These are phyloP conservation scores for Capsicum baccatum DNA, from an alignment of 257 asterid genomes.

Conservation along the genomic window DNA sequence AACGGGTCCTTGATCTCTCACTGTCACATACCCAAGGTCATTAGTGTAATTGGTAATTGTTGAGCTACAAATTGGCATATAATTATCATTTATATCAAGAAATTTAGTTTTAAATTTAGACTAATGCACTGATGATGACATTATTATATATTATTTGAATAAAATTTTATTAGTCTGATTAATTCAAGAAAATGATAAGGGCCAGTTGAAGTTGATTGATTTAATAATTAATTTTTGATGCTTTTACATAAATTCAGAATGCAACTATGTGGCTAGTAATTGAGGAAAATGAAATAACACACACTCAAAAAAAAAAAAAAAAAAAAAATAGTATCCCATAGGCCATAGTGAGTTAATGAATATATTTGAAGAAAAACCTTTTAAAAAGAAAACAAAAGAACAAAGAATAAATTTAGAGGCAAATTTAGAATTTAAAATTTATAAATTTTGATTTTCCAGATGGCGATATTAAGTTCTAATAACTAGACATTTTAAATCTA, in stretches of 20 bases:
- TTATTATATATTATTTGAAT: not conserved
- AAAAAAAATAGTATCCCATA: too few species aligned
- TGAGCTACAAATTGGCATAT: not conserved
- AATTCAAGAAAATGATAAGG: not conserved
- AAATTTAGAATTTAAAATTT: not conserved
- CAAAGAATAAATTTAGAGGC: too few species aligned
- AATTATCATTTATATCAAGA: not conserved
- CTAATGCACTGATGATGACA: not conserved
- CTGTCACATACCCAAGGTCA: too few species aligned
- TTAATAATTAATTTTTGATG: not conserved
- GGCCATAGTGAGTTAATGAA: slow-evolving; percentile 3
- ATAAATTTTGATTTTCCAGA: not conserved
- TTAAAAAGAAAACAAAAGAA: not conserved
- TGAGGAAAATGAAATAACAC: not conserved
- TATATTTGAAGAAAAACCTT: not conserved
- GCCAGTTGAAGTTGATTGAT: slow-evolving; percentile 15
- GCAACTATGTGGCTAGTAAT: not conserved
- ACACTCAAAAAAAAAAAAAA: not conserved
- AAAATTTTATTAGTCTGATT: not conserved
- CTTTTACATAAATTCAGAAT: not conserved
- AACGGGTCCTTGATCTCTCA: too few species aligned
- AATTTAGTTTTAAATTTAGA: not conserved
- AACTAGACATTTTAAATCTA: too few species aligned
- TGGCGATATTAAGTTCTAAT: too few species aligned
- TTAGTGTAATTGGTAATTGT: not conserved